phyloP scores from a whole-genome alignment of 2,329 filamentous ascomycete species.

The Trichoderma sp. region DNA sequence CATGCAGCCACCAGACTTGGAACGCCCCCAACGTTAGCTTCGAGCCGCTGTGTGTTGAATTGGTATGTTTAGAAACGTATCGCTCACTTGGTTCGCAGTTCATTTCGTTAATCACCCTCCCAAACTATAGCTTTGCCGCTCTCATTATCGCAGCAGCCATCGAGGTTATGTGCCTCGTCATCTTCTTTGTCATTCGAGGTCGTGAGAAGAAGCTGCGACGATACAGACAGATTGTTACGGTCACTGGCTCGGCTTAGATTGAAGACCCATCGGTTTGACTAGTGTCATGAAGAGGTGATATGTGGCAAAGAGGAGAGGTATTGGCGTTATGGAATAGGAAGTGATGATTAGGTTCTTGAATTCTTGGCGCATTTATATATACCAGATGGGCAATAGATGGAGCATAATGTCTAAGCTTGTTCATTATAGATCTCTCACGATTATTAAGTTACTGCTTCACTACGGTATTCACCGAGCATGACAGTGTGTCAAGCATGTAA shows the following conservation, averaged over 20 bases:
- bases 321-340: not conserved
- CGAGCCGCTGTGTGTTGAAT: not conserved
- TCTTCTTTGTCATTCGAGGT: not conserved
- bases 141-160: not conserved
- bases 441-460: not conserved
- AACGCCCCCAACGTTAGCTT: not conserved
- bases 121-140: not conserved
- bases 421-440: not conserved
- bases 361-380: not conserved
- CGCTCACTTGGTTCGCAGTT: not conserved
- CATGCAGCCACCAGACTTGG: not conserved
- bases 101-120: not conserved
- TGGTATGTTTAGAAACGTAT: not conserved
- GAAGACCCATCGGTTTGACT: not conserved
- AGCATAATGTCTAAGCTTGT: not conserved
- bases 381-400: not conserved
- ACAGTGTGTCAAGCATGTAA: not conserved
- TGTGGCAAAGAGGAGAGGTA: not conserved
- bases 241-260: not conserved
- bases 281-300: not conserved
- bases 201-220: not conserved
- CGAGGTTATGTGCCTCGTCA: not conserved
- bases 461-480: not conserved
- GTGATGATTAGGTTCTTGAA: not conserved
- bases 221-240: not conserved